These are phyloP conservation scores for Leishmania major DNA, from an alignment of 208 protist genomes.

Conservation along the genomic window DNA sequence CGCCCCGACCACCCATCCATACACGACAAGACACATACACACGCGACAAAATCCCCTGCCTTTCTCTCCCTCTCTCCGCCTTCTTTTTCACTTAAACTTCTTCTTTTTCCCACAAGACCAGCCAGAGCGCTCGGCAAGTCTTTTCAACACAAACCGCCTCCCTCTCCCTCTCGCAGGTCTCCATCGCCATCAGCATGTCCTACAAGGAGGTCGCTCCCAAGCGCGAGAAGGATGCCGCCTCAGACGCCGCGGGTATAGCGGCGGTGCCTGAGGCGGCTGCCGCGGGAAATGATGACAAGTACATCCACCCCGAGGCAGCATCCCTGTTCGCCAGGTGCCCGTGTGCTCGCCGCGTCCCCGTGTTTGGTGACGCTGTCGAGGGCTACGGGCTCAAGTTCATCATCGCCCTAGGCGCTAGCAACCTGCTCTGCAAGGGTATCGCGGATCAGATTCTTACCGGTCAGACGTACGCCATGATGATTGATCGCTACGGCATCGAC, in stretches of 20 bases:
- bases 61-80: not conserved
- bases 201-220: not conserved
- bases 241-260: not conserved
- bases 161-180: no score
- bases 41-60: not conserved
- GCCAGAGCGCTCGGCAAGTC: not conserved
- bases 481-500: conserved; percentile 38
- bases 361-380: conserved; percentile 46
- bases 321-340: conserved; percentile 34
- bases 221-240: not conserved
- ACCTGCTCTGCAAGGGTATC: conserved; percentile 64
- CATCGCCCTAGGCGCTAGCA: conserved; percentile 38
- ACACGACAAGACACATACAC: no score
- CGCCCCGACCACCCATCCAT: no score
- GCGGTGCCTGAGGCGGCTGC: conserved; percentile 13
- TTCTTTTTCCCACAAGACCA: not conserved
- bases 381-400: conserved; percentile 43
- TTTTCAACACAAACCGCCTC: no score
- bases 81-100: no score
- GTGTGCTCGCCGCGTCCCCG: conserved; percentile 37
- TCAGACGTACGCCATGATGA: conserved; percentile 52
- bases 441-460: conserved; percentile 50
- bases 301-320: conserved; percentile 45
- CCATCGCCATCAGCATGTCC: not conserved
- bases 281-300: conserved; percentile 77